Evolutionary conservation across 371 early-diverging fungal species (phyloP).

Genomic region (Lichtheimia ornata): DNA sequence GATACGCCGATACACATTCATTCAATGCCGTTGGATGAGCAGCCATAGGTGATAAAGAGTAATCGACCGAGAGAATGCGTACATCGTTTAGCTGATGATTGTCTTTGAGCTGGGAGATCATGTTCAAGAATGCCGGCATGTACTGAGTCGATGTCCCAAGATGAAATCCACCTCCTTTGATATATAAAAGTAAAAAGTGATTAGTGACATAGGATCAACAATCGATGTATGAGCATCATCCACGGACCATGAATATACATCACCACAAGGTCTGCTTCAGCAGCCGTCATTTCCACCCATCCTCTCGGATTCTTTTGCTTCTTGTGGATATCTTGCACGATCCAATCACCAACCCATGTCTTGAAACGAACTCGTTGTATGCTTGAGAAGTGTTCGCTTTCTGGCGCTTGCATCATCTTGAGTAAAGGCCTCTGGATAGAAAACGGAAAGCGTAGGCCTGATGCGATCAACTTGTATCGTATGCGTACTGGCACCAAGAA

Average conservation of each 20-base stretch:
- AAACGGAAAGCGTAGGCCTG: slow-evolving; percentile 6
- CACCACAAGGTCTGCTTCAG: slow-evolving; percentile 16
- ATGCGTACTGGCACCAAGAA: background rate
- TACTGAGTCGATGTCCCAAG: slow-evolving; percentile 21
- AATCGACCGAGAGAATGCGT: slow-evolving; percentile 25
- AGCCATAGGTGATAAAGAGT: slow-evolving; percentile 24
- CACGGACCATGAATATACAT: slow-evolving; percentile 26
- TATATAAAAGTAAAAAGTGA: no score
- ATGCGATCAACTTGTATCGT: slow-evolving; percentile 8
- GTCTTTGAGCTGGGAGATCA: slow-evolving; percentile 12
- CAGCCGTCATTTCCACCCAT: slow-evolving; percentile 12
- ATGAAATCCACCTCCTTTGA: slow-evolving; percentile 26
- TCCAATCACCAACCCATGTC: slow-evolving; percentile 23
- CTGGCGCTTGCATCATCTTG: background rate
- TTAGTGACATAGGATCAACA: no score
- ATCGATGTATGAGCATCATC: background rate
- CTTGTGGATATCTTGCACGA: slow-evolving; percentile 6
- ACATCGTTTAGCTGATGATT: slow-evolving; percentile 12
- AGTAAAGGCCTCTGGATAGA: background rate
- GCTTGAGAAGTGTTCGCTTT: slow-evolving; percentile 4
- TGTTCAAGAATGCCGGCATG: slow-evolving; percentile 14
- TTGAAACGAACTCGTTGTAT: slow-evolving; percentile 13
- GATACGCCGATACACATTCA: slow-evolving; percentile 34
- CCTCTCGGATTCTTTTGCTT: background rate
- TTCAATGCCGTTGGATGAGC: slow-evolving; percentile 27